Base-by-base conservation (phyloP, 371 early-diverging fungal species). In the Mucor saturninus region DNA sequence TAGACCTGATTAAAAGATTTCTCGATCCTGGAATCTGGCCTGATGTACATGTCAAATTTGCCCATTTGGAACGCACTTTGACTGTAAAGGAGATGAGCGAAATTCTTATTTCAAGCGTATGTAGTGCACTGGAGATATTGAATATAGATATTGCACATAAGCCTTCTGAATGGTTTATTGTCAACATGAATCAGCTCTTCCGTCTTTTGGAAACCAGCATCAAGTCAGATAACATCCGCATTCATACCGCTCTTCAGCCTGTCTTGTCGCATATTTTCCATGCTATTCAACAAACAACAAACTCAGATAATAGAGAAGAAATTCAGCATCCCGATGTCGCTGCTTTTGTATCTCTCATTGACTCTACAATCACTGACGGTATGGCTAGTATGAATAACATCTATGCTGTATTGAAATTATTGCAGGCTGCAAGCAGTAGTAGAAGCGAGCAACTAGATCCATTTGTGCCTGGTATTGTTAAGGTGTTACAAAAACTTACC, bases 391-490 rank as follows among this genome's bases (percentile, higher is more conserved):
- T 83, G 73, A 84, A 85, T 11, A 92, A 90, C 57, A 79, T 89
- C 11, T 86, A 83, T 69, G 81, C 88, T 2, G 86, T 87, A 4
- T 73, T 95, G 30, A 85, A 87, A 21, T 71, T 95, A 21, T 81
- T 96, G 51, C 85, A 90, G 53, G 91, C 93, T 7, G 82, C 87
- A 0, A 85, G 88, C 65, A 84, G 84, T 49, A 75, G 83, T 38
- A 83, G 86, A 1, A 87, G 87, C 58, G 92, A 91, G 42, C 81
- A 83, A 37, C 73, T 93, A 26, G 90, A 93, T 76, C 80, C 74
- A 39, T 87, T 85, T 61, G 83, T 95, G 2, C 85, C 91, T n/a
- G 90, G 88, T n/a, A 73, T 98, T 48, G 86, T 93, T 70, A 93
- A 93, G 65, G 76, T 94, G 13, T 78, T 97, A 0, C 89, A 91